Conservation (phyloP, 805 yeast species). For the Kuraishia molischiana region DNA sequence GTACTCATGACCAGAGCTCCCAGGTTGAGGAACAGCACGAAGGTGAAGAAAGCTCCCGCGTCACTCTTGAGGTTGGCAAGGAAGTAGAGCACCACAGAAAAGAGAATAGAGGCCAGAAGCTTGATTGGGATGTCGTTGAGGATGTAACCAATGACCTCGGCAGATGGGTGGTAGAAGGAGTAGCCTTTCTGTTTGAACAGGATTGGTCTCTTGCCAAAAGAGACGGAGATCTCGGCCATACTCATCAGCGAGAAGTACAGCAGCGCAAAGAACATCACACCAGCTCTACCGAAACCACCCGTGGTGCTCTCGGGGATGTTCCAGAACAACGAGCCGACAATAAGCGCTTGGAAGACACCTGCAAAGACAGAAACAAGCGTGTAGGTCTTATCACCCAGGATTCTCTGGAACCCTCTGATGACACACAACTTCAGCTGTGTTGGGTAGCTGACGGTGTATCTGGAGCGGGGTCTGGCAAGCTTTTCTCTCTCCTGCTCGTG, state of each 20-base stretch:
- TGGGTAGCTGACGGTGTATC: constrained; percentile 30
- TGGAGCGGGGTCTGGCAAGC: constrained; percentile 25
- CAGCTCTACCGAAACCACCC: constrained; percentile 59
- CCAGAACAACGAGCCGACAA: constrained; percentile 55
- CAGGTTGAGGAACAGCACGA: constrained; percentile 32
- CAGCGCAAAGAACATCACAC: constrained; percentile 48
- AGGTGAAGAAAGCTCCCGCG: constrained; percentile 47
- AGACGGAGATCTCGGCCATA: constrained; percentile 33
- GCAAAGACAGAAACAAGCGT: constrained; percentile 36
- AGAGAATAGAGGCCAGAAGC: constrained; percentile 30
- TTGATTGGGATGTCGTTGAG: constrained; percentile 58
- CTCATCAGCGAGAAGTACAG: constrained; percentile 42
- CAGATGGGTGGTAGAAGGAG: constrained; percentile 64
- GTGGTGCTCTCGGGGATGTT: constrained; percentile 36
- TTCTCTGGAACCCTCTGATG: constrained; percentile 42
- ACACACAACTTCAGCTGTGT: constrained; percentile 41
- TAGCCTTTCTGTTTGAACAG: constrained; percentile 63
- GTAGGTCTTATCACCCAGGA: constrained; percentile 46
- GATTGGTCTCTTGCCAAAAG: constrained; percentile 46
- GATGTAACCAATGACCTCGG: constrained; percentile 58
- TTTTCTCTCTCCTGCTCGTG: constrained; percentile 10
- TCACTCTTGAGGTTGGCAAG: constrained; percentile 37
- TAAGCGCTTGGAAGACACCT: constrained; percentile 44
- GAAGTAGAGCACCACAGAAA: constrained; percentile 45
- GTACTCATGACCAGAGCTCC: constrained; percentile 37